phyloP scores from a whole-genome alignment of 768 basidiomycete genomes.

The Trichaptum fuscoviolaceum region DNA sequence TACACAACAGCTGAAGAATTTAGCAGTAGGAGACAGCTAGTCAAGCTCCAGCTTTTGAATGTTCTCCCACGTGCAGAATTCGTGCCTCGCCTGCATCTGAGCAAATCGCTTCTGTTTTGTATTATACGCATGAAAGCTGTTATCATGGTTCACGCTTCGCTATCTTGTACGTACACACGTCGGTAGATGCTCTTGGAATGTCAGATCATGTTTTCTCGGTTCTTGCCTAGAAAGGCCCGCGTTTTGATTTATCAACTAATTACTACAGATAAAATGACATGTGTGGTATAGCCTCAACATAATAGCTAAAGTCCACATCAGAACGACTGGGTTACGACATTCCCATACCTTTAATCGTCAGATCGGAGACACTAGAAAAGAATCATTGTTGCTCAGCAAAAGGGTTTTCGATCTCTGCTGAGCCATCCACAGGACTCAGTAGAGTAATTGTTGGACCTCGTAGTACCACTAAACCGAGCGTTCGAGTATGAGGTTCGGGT shows the following conservation, averaged over 20 bases:
- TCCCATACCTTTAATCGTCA: background rate
- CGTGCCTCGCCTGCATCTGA: background rate
- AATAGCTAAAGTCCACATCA: background rate
- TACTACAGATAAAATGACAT: background rate
- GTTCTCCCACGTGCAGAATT: background rate
- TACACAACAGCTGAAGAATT: background rate
- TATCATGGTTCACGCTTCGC: background rate
- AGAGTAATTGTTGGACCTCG: slow-evolving; percentile 93
- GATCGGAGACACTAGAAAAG: background rate
- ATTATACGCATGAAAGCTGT: background rate
- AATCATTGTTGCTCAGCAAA: slow-evolving; percentile 64
- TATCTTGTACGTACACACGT: background rate
- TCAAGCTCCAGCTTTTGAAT: background rate
- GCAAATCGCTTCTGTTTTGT: background rate
- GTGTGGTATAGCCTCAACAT: background rate
- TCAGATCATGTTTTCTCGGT: background rate
- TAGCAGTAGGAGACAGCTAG: background rate
- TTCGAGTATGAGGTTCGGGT: slow-evolving; percentile 56
- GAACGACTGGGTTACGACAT: background rate
- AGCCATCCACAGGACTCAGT: slow-evolving; percentile 91
- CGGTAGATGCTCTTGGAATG: background rate
- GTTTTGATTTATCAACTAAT: background rate
- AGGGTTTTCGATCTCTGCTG: slow-evolving; percentile 89
- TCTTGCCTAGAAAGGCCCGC: background rate
- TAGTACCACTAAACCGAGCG: slow-evolving; percentile 82